These are phyloP conservation scores for Hanseniaspora singularis DNA, from an alignment of 805 yeast species.

Conservation along the genomic window DNA sequence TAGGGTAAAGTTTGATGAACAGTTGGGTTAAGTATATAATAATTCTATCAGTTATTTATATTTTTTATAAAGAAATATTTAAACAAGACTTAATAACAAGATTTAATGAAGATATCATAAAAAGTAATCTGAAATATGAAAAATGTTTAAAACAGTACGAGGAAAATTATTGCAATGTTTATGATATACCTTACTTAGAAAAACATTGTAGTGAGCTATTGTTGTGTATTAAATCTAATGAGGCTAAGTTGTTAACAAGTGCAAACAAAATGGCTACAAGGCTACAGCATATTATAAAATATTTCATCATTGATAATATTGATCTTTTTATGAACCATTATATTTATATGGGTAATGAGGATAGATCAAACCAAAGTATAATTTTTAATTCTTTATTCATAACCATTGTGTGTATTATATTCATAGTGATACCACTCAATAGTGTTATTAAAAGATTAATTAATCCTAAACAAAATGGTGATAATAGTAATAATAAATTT, in stretches of 20 bases:
- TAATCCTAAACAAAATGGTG: no score
- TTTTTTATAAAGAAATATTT: background rate
- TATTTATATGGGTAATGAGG: background rate
- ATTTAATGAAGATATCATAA: background rate
- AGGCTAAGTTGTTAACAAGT: background rate
- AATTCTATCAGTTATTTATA: no score
- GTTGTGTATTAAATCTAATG: background rate
- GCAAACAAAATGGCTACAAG: constrained; percentile 1
- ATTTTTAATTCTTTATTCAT: background rate
- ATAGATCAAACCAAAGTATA: background rate
- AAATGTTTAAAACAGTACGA: constrained; percentile 2
- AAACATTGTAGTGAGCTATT: background rate
- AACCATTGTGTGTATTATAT: background rate
- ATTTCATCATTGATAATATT: constrained; percentile 6
- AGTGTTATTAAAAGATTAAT: no score
- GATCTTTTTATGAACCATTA: constrained; percentile 5
- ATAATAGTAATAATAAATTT: no score
- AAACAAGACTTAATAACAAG: constrained; percentile 1
- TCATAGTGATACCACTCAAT: background rate
- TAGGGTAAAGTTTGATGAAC: no score
- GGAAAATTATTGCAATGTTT: constrained; percentile 1
- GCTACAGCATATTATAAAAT: constrained; percentile 7
- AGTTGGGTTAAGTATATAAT: no score
- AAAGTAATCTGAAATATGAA: background rate
- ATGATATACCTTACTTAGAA: constrained; percentile 12